A percentile compares a stretch with the other conserved stretches of the same genome.
These are phyloP conservation scores for Mortierella sp. DNA, from an alignment of 371 early-diverging fungal species.

Conservation along the genomic window DNA sequence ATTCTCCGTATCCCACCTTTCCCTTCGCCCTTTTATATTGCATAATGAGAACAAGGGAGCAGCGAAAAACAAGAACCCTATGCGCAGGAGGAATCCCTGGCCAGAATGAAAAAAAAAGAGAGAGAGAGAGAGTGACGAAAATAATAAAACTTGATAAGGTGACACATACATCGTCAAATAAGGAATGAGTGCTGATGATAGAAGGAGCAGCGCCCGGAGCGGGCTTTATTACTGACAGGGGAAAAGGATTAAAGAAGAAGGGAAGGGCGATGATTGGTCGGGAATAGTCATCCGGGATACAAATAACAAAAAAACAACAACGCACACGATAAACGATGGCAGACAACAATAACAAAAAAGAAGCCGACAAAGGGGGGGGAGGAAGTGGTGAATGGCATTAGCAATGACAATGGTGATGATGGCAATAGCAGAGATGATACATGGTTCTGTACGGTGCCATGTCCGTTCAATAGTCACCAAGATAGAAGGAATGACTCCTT, in stretches of 20 bases:
- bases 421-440: background rate
- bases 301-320: background rate
- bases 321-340: background rate
- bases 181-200: background rate
- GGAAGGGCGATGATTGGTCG: constrained; percentile 7
- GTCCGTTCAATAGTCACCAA: no score
- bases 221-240: background rate
- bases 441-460: background rate
- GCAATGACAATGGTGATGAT: background rate
- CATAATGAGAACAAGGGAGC: background rate
- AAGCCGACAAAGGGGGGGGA: background rate
- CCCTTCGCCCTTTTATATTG: background rate
- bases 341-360: background rate
- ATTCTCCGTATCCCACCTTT: background rate
- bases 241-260: no score
- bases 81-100: background rate
- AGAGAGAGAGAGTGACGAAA: background rate
- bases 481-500: no score
- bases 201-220: background rate
- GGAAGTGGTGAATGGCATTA: background rate
- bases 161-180: background rate
- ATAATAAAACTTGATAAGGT: background rate
- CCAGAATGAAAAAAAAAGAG: background rate
- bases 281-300: background rate
- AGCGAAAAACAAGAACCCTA: background rate